A percentile compares a stretch with the other conserved stretches of the same genome.
Conservation (phyloP, 202 grass and related monocot genomes). For the Eragrostis tef region DNA sequence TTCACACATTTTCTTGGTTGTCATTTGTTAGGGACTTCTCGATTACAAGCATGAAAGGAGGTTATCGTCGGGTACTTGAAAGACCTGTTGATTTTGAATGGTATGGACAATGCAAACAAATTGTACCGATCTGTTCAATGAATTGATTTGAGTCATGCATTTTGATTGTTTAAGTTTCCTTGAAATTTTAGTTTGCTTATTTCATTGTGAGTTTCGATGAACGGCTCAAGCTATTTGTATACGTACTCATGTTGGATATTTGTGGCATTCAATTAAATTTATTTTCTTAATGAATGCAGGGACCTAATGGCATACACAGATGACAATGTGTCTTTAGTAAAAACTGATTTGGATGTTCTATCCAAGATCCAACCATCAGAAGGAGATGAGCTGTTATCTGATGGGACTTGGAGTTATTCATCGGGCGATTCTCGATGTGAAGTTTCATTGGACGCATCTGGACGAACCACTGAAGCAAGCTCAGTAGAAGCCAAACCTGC, state of each 20-base stretch:
- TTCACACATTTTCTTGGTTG: constrained; percentile 27
- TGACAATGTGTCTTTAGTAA: constrained; percentile 56
- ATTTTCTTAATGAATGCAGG: constrained; percentile 61
- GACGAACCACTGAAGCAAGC: constrained; percentile 34
- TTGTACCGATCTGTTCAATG: background rate
- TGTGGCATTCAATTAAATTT: constrained; percentile 37
- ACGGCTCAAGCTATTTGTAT: background rate
- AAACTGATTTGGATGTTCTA: constrained; percentile 78
- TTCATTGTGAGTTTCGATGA: constrained; percentile 20
- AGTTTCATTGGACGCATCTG: constrained; percentile 34
- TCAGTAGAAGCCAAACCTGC: constrained; percentile 30
- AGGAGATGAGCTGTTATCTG: constrained; percentile 45
- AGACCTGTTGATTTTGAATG: constrained; percentile 73
- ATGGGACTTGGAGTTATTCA: constrained; percentile 26
- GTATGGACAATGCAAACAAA: constrained; percentile 49
- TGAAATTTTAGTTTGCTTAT: constrained; percentile 8
- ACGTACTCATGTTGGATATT: constrained; percentile 13
- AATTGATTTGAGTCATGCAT: constrained; percentile 18
- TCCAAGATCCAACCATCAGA: constrained; percentile 42
- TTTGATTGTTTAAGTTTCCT: constrained; percentile 7
- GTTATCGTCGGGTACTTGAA: constrained; percentile 79
- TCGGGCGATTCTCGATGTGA: constrained; percentile 26
- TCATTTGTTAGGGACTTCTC: constrained; percentile 82
- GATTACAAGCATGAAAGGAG: constrained; percentile 84
- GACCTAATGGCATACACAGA: constrained; percentile 69